Base-by-base conservation (phyloP, 2,329 filamentous ascomycete genomes). In the Knufia petricola region DNA sequence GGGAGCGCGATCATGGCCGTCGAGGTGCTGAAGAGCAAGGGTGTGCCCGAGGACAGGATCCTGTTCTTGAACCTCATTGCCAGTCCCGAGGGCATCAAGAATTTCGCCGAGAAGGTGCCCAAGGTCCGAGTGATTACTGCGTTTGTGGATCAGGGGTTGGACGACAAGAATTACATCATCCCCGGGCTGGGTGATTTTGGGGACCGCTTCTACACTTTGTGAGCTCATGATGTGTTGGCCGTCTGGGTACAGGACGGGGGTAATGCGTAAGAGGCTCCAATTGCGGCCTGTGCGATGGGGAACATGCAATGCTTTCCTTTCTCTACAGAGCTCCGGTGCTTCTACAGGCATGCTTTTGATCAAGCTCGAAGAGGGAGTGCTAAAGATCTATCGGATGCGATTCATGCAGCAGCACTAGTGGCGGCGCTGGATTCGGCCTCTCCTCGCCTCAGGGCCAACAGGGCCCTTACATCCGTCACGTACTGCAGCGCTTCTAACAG, bases 1-100 rank as follows among this genome's bases (percentile, higher is more conserved):
- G 92, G 92, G 40, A 95, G 89, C 50, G 92, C 92, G 46, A 92
- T 88, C 50, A 94, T 98, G 86, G 92, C 92, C 24, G 89, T 96
- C 15, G 87, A 96, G 55, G 87, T 95, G 2, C 75, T 98, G 58
- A 94, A 86, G 64, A 82, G 82, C 32, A 83, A 86, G 56, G 92
- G 92, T 26, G 92, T 98, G 3, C 88, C 89, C 0, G 92, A 96
- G 69, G 87, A 96, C 58, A 84, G 86, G 50, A 98, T 98, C 53
- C 73, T 96, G 32, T 98, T 98, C 71, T 75, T 98, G 50, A 98
- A 98, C 66, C 73, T 98, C 52, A 95, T 98, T 63, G 89, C 92
- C n/a, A 95, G 89, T 64, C 92, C 92, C 0, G 84, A 95, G 63
- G 92, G 92, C 4, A 85, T 94, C 56, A 79, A 81, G 60, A 89